These are phyloP conservation scores for Aspergillus brasiliensis DNA, from an alignment of 2,329 filamentous ascomycete genomes.

Conservation along the genomic window DNA sequence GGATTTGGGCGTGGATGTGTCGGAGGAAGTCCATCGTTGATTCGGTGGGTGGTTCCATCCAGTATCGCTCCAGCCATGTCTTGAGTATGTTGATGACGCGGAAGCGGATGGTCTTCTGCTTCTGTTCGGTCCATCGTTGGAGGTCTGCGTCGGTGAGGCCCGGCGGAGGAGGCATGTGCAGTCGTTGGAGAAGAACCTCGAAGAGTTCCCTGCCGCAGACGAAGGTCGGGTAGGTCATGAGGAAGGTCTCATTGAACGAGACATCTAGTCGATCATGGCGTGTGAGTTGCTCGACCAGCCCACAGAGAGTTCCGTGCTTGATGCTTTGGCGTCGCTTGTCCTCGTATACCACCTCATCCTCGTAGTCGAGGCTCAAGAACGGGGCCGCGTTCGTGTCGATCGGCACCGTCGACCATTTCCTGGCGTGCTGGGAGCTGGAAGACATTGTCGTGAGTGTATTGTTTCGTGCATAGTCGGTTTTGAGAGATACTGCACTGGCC, in stretches of 20 bases:
- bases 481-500: neutral
- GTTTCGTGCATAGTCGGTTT: neutral
- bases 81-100: constrained; percentile 96
- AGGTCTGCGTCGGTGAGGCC: constrained; percentile 75
- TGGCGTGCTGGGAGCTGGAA: neutral
- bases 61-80: constrained; percentile 97
- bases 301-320: constrained; percentile 84
- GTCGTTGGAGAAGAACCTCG: constrained; percentile 86
- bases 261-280: constrained; percentile 93
- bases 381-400: neutral
- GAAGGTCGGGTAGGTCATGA: constrained; percentile 96
- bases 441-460: neutral
- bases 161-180: constrained; percentile 87
- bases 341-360: constrained; percentile 87
- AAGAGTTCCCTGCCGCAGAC: constrained; percentile 88
- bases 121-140: constrained; percentile 85
- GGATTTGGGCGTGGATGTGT: constrained; percentile 84
- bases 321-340: constrained; percentile 74
- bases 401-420: neutral
- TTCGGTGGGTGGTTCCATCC: constrained; percentile 95
- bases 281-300: constrained; percentile 90
- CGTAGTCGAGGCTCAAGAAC: constrained; percentile 82
- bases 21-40: constrained; percentile 82
- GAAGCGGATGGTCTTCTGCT: constrained; percentile 94
- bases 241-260: constrained; percentile 95